phyloP scores from a whole-genome alignment of 306 rosid species.

The Delonix regia region DNA sequence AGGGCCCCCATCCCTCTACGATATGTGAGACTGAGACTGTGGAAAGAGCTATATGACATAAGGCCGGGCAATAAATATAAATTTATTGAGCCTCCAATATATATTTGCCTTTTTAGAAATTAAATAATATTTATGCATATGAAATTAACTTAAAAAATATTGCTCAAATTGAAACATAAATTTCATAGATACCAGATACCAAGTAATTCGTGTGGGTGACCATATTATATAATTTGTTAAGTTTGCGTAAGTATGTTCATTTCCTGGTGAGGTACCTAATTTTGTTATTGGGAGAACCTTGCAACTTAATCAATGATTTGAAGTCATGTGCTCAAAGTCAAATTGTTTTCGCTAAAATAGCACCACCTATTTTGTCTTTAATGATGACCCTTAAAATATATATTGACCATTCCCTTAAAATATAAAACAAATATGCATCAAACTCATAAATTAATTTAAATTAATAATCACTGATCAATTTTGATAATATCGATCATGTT shows the following conservation, averaged over 20 bases:
- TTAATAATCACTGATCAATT: not conserved
- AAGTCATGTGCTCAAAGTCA: constrained; percentile 12
- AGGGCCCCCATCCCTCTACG: not conserved
- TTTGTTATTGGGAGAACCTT: not conserved
- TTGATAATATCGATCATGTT: not conserved
- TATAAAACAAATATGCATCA: not conserved
- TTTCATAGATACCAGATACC: not conserved
- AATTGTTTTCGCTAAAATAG: not conserved
- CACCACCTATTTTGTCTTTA: not conserved
- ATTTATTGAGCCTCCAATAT: too few species aligned
- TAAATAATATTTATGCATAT: not conserved
- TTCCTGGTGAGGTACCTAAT: not conserved
- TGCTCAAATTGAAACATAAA: too few species aligned
- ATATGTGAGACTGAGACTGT: not conserved
- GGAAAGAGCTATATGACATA: not conserved
- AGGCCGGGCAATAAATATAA: too few species aligned
- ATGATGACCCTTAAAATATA: not conserved
- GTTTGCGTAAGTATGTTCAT: not conserved
- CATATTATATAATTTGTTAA: not conserved
- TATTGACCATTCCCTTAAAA: not conserved
- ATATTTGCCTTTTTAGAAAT: not conserved
- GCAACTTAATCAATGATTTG: not conserved
- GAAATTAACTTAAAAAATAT: not conserved
- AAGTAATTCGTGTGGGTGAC: not conserved
- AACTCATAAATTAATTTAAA: not conserved